Evolutionary conservation across 768 basidiomycete species (phyloP), one percentile per base, ranked within the genome.

Genomic region (Tylopilus vinaceipallidus): DNA sequence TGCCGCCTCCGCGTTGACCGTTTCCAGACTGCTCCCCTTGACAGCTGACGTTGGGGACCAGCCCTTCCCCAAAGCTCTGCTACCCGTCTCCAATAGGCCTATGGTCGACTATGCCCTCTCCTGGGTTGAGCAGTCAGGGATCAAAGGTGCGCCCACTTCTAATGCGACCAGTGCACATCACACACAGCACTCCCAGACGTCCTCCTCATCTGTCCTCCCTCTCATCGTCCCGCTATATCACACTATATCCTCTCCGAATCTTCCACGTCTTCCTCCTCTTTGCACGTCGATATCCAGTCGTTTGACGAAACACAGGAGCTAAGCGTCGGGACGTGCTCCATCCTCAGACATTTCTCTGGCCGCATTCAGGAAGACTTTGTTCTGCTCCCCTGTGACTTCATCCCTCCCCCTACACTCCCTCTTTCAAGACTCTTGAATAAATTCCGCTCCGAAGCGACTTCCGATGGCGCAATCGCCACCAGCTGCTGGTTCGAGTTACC

Each of bases 361-460:
- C 83, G 84, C 41, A 93, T 95, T 54, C 75, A 79, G 54, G 82
- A 82, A 52, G 95, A 97, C 67, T 95, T 97, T 66, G 80, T 97
- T 34, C 68, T 98, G 20, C 78, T 98, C 2, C 88, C 95, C 7
- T 97, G 93, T 62, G 95, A 98, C 66, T 90, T 97, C 42, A 77
- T 93, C 19, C 85, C 93, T 9, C 86, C 93, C 0, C 72, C 84
- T 0, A 71, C 80, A 0, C 75, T 97, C n/a, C 74, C 85, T 6
- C 77, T 98, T 7, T 76, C 77, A 26, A 71, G 70, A 0, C 70
- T 97, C 2, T 73, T 97, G 37, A 83, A 98, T 68, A 87, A 84
- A 61, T 95, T 94, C 65, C 83, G 95, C 27, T 77, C 80, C 11
- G 86, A 92, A 55, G 71, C 80, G 0, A 74, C 82, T 44, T 76